Evolutionary conservation across 2,329 filamentous ascomycete genomes (phyloP), one percentile per base, ranked within the genome.

Genomic region (Cladosporium velox): DNA sequence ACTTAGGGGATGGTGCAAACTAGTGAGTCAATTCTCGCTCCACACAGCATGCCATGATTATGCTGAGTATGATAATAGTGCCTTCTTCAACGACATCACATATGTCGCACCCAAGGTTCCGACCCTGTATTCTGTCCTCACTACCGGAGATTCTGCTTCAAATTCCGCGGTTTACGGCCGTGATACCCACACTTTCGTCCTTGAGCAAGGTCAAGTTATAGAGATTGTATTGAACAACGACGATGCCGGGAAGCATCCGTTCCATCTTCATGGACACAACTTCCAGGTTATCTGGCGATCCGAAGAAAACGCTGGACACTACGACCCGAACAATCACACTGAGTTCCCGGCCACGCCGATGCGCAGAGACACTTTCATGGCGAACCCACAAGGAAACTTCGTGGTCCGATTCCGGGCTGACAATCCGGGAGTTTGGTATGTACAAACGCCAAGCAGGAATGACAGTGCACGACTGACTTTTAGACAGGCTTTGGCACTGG

Each of bases 221-320:
- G 88, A 93, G 74, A 84, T 94, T 60, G 79, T 92, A 21, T 80
- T 94, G n/a, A 91, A 93, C 81, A 94, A 93, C 73, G 82, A 87
- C 54, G 91, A 94, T 71, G 83, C 67, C 81, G 83, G 91, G 51
- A 88, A 87, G 10, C 90, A 93, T 72, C 92, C 88, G 0, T 89
- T 90, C 80, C 88, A 91, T 77, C 78, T 96, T 1, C 93, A 95
- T 79, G 91, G 91, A 0, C 90, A 92, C 76, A 81, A 86, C 70
- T 92, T 93, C 79, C 90, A 91, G 77, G 79, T 87, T 21, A 71
- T 85, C 35, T 67, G 72, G n/a, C 77, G 76, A 62, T 77, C 68
- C 59, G 76, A 71, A 12, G 76, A 76, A 15, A 69, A 78, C 11
- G 69, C 67, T 26, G 77, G 74, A 61, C 60, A 71, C 72, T 77